Percentiles rank a stretch among this genome's conserved stretches.
phyloP scores from a whole-genome alignment of 371 early-diverging fungal genomes.

The Mucor circinelloides region DNA sequence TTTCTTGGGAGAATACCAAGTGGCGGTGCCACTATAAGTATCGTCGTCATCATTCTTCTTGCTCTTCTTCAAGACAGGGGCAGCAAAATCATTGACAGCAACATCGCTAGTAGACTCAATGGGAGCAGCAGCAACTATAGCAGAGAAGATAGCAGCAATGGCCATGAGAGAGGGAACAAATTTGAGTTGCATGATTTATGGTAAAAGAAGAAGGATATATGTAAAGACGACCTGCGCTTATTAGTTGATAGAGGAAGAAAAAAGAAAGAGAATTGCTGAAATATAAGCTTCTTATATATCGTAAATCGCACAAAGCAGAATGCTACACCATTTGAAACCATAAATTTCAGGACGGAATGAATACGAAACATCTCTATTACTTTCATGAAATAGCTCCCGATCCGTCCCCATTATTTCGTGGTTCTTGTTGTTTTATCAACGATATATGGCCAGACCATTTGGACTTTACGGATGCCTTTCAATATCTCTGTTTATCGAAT shows the following conservation, averaged over 20 bases:
- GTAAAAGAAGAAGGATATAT: neutral
- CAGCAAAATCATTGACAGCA: neutral
- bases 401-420: neutral
- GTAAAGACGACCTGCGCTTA: neutral
- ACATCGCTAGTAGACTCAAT: neutral
- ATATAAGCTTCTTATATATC: neutral
- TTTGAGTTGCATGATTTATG: slow-evolving; percentile 8
- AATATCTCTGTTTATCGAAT: neutral
- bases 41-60: neutral
- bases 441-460: neutral
- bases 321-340: neutral
- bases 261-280: neutral
- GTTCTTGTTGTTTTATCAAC: neutral
- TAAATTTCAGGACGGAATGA: neutral
- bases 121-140: slow-evolving; percentile 10
- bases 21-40: slow-evolving; percentile 17
- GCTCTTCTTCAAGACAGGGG: slow-evolving; percentile 3
- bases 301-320: neutral
- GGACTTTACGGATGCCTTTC: neutral
- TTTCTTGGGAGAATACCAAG: slow-evolving; percentile 22
- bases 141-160: neutral
- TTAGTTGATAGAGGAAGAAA: neutral
- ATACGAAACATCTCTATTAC: neutral
- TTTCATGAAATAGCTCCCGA: neutral
- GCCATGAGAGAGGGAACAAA: slow-evolving; percentile 3